phyloP scores from a whole-genome alignment of 306 rosid genomes.

The Hippophae tibetana region DNA sequence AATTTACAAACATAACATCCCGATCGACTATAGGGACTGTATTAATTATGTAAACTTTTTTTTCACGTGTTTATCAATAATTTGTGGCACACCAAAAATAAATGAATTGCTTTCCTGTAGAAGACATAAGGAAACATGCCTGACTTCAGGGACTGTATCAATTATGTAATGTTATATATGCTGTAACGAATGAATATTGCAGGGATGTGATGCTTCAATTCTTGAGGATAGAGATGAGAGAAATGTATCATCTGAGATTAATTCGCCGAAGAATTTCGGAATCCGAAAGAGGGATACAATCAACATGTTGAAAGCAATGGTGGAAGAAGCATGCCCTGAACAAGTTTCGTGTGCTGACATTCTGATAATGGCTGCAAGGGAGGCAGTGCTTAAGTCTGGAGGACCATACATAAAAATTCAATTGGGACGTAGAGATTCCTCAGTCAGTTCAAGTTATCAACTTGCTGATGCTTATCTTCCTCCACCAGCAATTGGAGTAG shows the following conservation, averaged over 20 bases:
- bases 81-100: no score
- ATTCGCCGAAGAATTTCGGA: slow-evolving; percentile 17
- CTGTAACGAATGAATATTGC: neutral
- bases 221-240: slow-evolving; percentile 14
- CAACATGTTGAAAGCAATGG: slow-evolving; percentile 15
- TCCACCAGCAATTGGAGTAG: slow-evolving; percentile 20
- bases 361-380: slow-evolving; percentile 28
- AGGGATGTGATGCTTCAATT: slow-evolving; percentile 34
- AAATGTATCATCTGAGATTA: slow-evolving; percentile 13
- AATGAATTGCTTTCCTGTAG: no score
- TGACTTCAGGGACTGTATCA: neutral
- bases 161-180: neutral
- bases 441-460: slow-evolving; percentile 6
- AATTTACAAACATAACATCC: no score
- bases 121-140: no score
- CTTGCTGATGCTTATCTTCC: slow-evolving; percentile 22
- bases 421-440: slow-evolving; percentile 27
- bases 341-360: slow-evolving; percentile 34
- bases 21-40: no score
- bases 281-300: slow-evolving; percentile 19
- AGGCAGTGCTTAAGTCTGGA: slow-evolving; percentile 23
- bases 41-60: no score
- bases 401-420: slow-evolving; percentile 25
- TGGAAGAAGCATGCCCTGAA: slow-evolving; percentile 20
- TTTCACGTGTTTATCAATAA: no score